Base-by-base conservation (phyloP, 805 yeast genomes). In the Sugiyamaella mastotermitis region DNA sequence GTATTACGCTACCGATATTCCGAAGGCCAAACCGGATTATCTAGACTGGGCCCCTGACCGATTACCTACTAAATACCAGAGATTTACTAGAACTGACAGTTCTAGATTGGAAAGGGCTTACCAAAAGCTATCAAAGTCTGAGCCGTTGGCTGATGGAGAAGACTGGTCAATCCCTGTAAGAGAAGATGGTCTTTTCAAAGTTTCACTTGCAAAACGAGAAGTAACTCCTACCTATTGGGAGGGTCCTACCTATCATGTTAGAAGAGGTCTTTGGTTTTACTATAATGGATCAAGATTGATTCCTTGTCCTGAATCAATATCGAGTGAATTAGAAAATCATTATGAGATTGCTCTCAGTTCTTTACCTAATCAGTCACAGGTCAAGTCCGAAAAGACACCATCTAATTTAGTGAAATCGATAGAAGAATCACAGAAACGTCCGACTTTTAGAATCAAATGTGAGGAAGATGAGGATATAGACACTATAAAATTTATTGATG, bases 1-100 rank as follows among this genome's bases (percentile, higher is more conserved):
- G 97, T 86, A 75, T 55, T 81, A 85, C 51, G 90, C 95, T 2
- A 78, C 86, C 0, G 95, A 85, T 54, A 58, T 77, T 5, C 94
- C 96, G 1, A 56, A 65, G 9, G 60, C 74, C 6, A 83, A 82
- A 58, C 95, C 95, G 1, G 64, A 56, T 16, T 73, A 78, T 59
- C 69, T 66, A 45, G 55, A 68, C 14, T 83, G 81, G 54, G 59
- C 52, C 23, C 76, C 76, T 27, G 57, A 60, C 0, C 63, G 66
- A 28, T 41, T 37, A 33, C 57, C 95, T 0, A 56, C 63, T 38
- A 75, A 76, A 50, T 90, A 81, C 53, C 59, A 75, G 11, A 79
- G 85, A 1, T 88, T 88, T 55, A 69, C 84, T 0, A 64, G 59
- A 20, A 53, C 57, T 26, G 97, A 88, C 57, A 76, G 83, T 0